Conservation (phyloP, 208 protist genomes). For the Naegleria lovaniensis region DNA sequence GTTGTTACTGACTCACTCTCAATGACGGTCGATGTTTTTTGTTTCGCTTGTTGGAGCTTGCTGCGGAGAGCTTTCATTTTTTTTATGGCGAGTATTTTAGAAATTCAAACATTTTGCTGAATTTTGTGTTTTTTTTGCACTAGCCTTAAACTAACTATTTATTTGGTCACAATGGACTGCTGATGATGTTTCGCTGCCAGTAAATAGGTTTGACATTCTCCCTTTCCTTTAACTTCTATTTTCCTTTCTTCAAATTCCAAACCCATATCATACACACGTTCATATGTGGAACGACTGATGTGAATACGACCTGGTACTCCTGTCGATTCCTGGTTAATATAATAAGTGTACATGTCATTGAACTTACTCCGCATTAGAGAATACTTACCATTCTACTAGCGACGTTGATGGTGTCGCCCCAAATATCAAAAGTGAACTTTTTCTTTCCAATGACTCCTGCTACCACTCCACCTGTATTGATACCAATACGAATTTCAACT, state of each 20-base stretch:
- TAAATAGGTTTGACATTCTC: not conserved
- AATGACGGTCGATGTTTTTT: too few species aligned
- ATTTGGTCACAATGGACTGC: not conserved
- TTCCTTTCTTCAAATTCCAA: slow-evolving; percentile 23
- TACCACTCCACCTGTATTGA: not conserved
- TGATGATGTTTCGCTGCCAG: not conserved
- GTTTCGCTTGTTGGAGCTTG: too few species aligned
- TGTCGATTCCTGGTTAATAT: too few species aligned
- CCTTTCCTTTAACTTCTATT: not conserved
- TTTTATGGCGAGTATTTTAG: too few species aligned
- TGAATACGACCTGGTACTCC: slow-evolving; percentile 4
- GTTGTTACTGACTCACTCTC: too few species aligned
- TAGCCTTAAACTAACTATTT: too few species aligned
- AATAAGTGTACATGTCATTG: too few species aligned
- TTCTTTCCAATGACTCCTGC: not conserved
- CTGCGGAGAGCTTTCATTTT: too few species aligned
- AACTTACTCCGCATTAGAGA: too few species aligned
- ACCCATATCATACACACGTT: not conserved
- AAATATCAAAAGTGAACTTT: slow-evolving; percentile 7
- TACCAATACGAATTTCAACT: slow-evolving; percentile 17
- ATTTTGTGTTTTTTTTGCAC: too few species aligned
- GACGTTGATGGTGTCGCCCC: not conserved
- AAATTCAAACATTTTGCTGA: too few species aligned
- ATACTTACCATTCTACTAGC: not conserved
- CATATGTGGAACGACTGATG: not conserved